Evolutionary conservation across 495 filamentous ascomycete species (phyloP).

Genomic region (Aspergillus mulundensis): DNA sequence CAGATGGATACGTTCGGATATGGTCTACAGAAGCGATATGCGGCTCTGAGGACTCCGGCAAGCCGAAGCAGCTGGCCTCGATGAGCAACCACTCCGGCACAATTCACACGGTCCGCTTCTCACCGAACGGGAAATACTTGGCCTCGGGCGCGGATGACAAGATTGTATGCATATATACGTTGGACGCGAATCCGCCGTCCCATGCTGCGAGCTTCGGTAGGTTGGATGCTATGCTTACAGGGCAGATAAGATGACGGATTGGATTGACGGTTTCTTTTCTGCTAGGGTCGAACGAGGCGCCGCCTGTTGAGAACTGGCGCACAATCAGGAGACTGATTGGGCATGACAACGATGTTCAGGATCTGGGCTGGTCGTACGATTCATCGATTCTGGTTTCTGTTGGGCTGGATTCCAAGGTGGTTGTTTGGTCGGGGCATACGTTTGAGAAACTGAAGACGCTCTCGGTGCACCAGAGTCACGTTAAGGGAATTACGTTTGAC

Average conservation of each 20-base stretch:
- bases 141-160: conserved; percentile 97
- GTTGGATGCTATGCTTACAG: conserved; percentile 15
- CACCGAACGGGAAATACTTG: conserved; percentile 85
- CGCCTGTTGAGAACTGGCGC: conserved; percentile 95
- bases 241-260: not conserved
- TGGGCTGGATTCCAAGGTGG: conserved; percentile 94
- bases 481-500: conserved; percentile 98
- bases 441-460: conserved; percentile 97
- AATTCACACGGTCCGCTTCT: conserved; percentile 95
- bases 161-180: conserved; percentile 91
- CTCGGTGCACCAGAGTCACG: conserved; percentile 87
- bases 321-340: conserved; percentile 87
- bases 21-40: conserved; percentile 95
- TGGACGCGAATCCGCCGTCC: conserved; percentile 76
- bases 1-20: conserved; percentile 93
- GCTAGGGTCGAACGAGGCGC: conserved; percentile 80
- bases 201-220: conserved; percentile 71
- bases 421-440: conserved; percentile 95
- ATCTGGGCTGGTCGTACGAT: conserved; percentile 95
- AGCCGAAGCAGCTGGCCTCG: conserved; percentile 91
- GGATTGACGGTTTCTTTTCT: conserved; percentile 9
- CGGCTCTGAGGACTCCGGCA: conserved; percentile 64
- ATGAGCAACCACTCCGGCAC: conserved; percentile 98
- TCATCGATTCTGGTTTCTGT: conserved; percentile 94
- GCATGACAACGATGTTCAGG: conserved; percentile 98